Percentiles rank a stretch among this genome's conserved stretches.
phyloP scores from a whole-genome alignment of 257 asterid genomes.

The Capsicum pubescens region DNA sequence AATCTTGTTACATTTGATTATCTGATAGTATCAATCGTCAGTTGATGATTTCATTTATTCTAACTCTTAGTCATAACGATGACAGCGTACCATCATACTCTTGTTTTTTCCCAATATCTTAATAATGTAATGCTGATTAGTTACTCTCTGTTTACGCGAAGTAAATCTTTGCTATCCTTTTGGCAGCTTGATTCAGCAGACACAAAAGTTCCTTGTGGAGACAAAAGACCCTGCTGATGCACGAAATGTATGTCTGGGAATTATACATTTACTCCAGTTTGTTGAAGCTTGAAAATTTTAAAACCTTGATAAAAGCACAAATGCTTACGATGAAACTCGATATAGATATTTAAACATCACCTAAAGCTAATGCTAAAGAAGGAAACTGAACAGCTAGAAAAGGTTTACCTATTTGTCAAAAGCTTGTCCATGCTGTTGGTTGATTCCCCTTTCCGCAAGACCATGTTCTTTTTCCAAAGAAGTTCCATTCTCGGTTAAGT shows the following conservation, averaged over 20 bases:
- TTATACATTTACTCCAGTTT: neutral
- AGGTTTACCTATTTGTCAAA: constrained; percentile 23
- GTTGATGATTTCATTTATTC: constrained; percentile 3
- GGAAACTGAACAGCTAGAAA: constrained; percentile 36
- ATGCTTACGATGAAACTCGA: neutral
- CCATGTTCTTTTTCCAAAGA: neutral
- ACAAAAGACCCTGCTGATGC: constrained; percentile 68
- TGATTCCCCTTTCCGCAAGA: neutral
- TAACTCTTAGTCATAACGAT: neutral
- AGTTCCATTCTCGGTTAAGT: neutral
- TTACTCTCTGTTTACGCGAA: neutral
- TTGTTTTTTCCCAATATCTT: constrained; percentile 1
- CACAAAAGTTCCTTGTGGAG: constrained; percentile 87
- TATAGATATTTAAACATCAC: neutral
- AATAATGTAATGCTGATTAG: neutral
- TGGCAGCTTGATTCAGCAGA: constrained; percentile 86
- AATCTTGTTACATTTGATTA: constrained; percentile 2
- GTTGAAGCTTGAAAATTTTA: neutral
- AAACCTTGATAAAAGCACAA: neutral
- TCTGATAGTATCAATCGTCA: neutral
- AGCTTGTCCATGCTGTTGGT: neutral
- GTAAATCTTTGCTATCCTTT: constrained; percentile 18
- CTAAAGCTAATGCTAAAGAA: constrained; percentile 12
- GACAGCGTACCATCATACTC: constrained; percentile 19
- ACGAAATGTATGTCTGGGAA: constrained; percentile 59